Conservation (phyloP, 345 rosid genomes). For the Nasturtium officinale region DNA sequence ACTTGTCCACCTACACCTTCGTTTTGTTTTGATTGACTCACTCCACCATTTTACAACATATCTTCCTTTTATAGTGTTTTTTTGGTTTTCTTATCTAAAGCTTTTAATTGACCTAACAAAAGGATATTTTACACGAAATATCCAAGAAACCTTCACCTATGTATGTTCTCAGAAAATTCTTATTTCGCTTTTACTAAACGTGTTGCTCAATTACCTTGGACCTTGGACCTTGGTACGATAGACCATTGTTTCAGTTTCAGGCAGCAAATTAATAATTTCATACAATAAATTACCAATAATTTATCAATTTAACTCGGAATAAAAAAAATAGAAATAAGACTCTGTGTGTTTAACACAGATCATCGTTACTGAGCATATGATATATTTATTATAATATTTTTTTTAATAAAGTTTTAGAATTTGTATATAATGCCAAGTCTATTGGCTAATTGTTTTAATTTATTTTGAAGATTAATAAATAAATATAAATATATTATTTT, state of each 20-base stretch:
- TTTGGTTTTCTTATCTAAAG: background rate
- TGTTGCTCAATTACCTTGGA: slow-evolving; percentile 10
- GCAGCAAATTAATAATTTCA: background rate
- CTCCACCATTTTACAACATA: too few species aligned
- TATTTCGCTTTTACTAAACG: background rate
- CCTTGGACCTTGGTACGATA: too few species aligned
- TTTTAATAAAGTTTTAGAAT: too few species aligned
- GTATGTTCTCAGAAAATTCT: slow-evolving; percentile 21
- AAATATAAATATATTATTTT: too few species aligned
- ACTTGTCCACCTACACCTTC: background rate
- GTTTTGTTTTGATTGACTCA: background rate
- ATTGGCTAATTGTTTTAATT: too few species aligned
- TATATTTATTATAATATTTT: too few species aligned
- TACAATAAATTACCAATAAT: background rate
- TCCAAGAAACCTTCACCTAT: slow-evolving; percentile 13
- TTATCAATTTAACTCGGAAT: background rate
- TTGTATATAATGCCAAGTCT: too few species aligned
- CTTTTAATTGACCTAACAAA: too few species aligned
- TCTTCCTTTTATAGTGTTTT: background rate
- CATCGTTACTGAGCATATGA: too few species aligned
- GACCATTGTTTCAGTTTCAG: too few species aligned
- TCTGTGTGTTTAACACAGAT: background rate
- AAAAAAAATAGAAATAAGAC: background rate
- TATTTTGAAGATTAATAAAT: too few species aligned
- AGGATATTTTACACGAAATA: too few species aligned